phyloP scores from a whole-genome alignment of 371 early-diverging fungal genomes.

The Phascolomyces articulosus region DNA sequence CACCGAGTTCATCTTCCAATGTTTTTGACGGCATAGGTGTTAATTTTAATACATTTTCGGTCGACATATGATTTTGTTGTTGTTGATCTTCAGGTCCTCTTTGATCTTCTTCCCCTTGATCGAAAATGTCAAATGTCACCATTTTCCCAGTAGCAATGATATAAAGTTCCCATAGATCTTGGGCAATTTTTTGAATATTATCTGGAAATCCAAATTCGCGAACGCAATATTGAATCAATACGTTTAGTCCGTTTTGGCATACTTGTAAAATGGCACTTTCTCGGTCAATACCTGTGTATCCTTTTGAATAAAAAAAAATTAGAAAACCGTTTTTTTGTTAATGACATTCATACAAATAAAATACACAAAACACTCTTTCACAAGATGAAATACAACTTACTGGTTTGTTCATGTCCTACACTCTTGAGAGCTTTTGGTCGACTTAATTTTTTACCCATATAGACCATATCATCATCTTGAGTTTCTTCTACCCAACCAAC shows the following conservation, averaged over 20 bases:
- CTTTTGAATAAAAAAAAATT: slow-evolving; percentile 1
- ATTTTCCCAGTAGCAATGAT: neutral
- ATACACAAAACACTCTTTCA: too few species aligned
- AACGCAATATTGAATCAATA: neutral
- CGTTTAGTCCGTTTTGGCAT: neutral
- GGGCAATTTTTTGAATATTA: neutral
- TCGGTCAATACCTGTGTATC: slow-evolving; percentile 1
- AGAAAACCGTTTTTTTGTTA: neutral
- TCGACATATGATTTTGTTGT: neutral
- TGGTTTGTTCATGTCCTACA: neutral
- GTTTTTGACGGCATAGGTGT: neutral
- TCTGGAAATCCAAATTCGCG: slow-evolving; percentile 2
- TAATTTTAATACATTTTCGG: too few species aligned
- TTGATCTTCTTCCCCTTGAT: neutral
- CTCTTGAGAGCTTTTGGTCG: neutral
- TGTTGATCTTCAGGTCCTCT: neutral
- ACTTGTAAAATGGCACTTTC: slow-evolving; percentile 2
- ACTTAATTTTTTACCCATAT: neutral
- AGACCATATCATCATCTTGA: slow-evolving; percentile 2
- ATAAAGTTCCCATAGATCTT: neutral
- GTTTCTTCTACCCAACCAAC: slow-evolving; percentile 13
- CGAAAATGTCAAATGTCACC: neutral
- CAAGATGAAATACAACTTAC: neutral
- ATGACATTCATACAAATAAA: too few species aligned
- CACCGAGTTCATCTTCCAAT: slow-evolving; percentile 6